Base-by-base conservation (phyloP, 345 rosid species). In the Boechera retrofracta region DNA sequence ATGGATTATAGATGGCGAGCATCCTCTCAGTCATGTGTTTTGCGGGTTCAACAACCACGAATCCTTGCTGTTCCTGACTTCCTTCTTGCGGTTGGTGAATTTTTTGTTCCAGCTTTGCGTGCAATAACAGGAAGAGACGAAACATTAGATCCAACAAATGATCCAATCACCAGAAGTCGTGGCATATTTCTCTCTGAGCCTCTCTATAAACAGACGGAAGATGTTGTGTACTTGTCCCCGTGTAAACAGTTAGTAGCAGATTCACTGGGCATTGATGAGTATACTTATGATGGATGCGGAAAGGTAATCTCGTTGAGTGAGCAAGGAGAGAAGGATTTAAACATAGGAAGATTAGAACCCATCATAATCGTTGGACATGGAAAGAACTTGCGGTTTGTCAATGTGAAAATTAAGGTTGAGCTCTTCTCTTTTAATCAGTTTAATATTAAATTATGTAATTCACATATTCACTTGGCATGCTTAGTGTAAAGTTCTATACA, bases 21-120 rank as follows among this genome's bases (percentile, higher is more conserved):
- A 64, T 87, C 98, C 72, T 92, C 98, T 74, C 93, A 87, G 73
- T 95, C 99, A 68, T 83, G 80, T 83, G 98, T 92, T 47, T 78
- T 91, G 69, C 87, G 99, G 57, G 73, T 92, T 77, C 99, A 95
- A 84, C 99, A 95, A 70, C 99, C 98, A 45, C 94, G 92, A 68
- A 74, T 95, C 64, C 97, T 95, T 83, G 97, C 88, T 67, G 99
- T 91, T 71, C 99, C 96, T 5, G 99, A 95, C 84, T 95, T 92
- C 83, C 97, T 95, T 82, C 93, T 92, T 54, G 91, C 94, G 15
- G 86, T 95, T 69, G 94, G 94, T 71, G 97, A 91, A 82, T 95
- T 89, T 89, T 92, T 95, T 82, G 97, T 95, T 77, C 99, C 98
- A 60, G 84, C 94, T 64, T 73, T 95, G 82, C 92, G 97, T 55